These are phyloP conservation scores for Brassica carinata DNA, from an alignment of 345 rosid species.

Conservation along the genomic window DNA sequence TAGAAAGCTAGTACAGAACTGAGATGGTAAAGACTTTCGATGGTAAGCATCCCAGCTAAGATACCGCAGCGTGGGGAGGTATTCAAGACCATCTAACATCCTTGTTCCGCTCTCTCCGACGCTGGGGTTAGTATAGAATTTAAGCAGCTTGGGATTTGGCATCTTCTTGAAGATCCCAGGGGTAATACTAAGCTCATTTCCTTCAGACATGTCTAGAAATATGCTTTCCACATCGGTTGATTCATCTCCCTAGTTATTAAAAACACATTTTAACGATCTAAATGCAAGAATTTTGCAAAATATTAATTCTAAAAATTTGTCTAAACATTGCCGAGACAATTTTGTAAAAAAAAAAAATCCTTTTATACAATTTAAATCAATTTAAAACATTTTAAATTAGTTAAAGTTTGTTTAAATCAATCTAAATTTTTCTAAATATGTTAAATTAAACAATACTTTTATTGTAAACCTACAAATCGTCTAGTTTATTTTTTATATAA, in stretches of 20 bases:
- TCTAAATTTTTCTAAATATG: too few species aligned
- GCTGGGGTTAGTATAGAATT: slow-evolving; percentile 7
- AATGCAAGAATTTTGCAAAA: not conserved
- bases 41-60: slow-evolving; percentile 26
- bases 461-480: too few species aligned
- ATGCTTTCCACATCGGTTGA: slow-evolving; percentile 36
- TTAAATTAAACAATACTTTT: too few species aligned
- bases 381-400: too few species aligned
- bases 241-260: slow-evolving; percentile 13
- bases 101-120: slow-evolving; percentile 12
- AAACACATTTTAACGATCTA: not conserved
- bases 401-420: too few species aligned
- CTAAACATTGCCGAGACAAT: too few species aligned
- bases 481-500: too few species aligned
- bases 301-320: too few species aligned
- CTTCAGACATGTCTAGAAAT: slow-evolving; percentile 21
- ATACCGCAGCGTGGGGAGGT: slow-evolving; percentile 17
- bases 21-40: slow-evolving; percentile 26
- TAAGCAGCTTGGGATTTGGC: slow-evolving; percentile 35
- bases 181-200: slow-evolving; percentile 17
- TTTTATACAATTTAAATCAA: too few species aligned
- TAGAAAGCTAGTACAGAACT: slow-evolving; percentile 26
- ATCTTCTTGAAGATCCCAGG: slow-evolving; percentile 26
- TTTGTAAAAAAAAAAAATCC: too few species aligned
- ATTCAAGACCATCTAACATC: slow-evolving; percentile 30